Evolutionary conservation across 805 yeast species (phyloP).

Genomic region (Candida broadrunensis): DNA sequence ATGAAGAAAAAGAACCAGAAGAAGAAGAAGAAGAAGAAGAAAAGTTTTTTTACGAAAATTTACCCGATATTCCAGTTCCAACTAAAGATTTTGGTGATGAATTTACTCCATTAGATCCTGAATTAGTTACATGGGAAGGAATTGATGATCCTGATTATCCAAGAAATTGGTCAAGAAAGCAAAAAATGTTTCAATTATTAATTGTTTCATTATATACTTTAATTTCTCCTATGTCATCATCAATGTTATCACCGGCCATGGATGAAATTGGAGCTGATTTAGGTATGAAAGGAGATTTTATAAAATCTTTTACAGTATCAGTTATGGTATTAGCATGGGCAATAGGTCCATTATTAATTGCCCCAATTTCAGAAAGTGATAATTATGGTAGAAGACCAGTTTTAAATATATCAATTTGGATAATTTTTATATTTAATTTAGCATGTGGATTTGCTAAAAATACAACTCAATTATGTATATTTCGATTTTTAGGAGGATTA

Average conservation of each 20-base stretch:
- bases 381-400: constrained; percentile 57
- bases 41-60: constrained; percentile 5
- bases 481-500: constrained; percentile 62
- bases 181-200: constrained; percentile 42
- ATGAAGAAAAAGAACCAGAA: not conserved
- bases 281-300: constrained; percentile 36
- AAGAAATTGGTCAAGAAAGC: constrained; percentile 51
- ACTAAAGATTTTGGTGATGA: constrained; percentile 49
- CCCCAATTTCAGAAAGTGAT: constrained; percentile 64
- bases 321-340: constrained; percentile 73
- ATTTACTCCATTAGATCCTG: constrained; percentile 56
- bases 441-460: constrained; percentile 62
- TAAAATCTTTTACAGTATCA: constrained; percentile 55
- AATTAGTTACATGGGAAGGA: constrained; percentile 66
- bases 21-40: not conserved
- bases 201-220: constrained; percentile 55
- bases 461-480: constrained; percentile 57
- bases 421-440: constrained; percentile 48
- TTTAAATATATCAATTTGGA: constrained; percentile 48
- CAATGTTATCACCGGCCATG: constrained; percentile 62
- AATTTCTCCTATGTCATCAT: constrained; percentile 60
- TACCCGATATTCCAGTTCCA: constrained; percentile 32
- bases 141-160: constrained; percentile 60
- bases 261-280: constrained; percentile 44
- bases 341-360: constrained; percentile 59